Evolutionary conservation across 805 yeast genomes (phyloP).

Genomic region (Candida methanosorbosa): DNA sequence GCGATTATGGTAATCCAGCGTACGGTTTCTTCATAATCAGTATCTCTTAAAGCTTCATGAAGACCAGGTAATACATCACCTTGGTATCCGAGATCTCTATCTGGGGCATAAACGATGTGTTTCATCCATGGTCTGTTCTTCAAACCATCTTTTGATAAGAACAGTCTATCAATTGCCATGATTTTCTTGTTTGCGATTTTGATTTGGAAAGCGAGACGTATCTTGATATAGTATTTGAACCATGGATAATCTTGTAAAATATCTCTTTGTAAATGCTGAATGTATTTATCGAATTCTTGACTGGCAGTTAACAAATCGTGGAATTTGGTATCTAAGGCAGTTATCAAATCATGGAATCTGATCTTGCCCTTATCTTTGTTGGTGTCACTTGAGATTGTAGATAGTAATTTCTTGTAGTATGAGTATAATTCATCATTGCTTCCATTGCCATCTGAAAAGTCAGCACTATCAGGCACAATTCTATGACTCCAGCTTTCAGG

Average conservation of each 20-base stretch:
- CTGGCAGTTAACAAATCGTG: slow-evolving; percentile 21
- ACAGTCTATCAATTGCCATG: slow-evolving; percentile 46
- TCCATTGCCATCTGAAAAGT: background rate
- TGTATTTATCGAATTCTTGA: slow-evolving; percentile 37
- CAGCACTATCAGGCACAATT: slow-evolving; percentile 2
- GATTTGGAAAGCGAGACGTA: slow-evolving; percentile 48
- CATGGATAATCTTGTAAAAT: slow-evolving; percentile 68
- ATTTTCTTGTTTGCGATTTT: slow-evolving; percentile 45
- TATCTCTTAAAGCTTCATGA: slow-evolving; percentile 41
- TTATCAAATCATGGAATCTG: slow-evolving; percentile 4
- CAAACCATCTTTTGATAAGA: slow-evolving; percentile 39
- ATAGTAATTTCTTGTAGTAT: background rate
- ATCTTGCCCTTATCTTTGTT: background rate
- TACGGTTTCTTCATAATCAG: slow-evolving; percentile 34
- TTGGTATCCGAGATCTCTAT: slow-evolving; percentile 38
- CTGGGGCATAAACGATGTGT: slow-evolving; percentile 57
- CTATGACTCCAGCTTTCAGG: slow-evolving; percentile 23
- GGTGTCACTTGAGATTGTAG: background rate
- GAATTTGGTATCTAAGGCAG: slow-evolving; percentile 3
- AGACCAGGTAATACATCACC: slow-evolving; percentile 54
- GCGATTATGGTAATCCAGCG: slow-evolving; percentile 36
- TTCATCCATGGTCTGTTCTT: slow-evolving; percentile 49
- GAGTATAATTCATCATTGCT: background rate
- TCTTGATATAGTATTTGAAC: slow-evolving; percentile 55
- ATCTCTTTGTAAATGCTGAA: slow-evolving; percentile 36